Evolutionary conservation across 305 asterid genomes (phyloP).

Genomic region (Striga hermonthica): DNA sequence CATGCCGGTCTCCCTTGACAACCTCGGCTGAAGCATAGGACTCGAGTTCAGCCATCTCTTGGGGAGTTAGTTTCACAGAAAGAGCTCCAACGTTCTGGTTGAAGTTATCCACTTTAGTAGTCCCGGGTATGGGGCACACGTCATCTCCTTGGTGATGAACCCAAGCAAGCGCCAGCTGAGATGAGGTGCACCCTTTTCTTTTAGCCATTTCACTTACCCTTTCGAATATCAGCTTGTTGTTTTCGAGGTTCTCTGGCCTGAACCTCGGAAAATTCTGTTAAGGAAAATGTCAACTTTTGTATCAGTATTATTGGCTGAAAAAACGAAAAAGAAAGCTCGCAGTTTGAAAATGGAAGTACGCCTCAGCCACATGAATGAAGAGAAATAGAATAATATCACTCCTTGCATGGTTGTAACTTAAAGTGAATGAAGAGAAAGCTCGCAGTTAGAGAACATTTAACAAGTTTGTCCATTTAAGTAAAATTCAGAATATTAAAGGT

Average conservation of each 20-base stretch:
- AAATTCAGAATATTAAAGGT: not conserved
- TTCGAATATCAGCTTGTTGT: not conserved
- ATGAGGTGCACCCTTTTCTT: not conserved
- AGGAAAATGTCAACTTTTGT: too few relatives aligned
- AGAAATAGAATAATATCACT: too few relatives aligned
- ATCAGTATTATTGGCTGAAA: too few relatives aligned
- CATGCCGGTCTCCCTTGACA: not conserved
- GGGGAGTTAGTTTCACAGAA: not conserved
- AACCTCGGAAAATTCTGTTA: not conserved
- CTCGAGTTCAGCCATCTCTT: not conserved
- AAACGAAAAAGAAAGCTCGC: too few relatives aligned
- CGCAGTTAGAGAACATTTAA: not conserved
- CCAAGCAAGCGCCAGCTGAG: constrained; percentile 2
- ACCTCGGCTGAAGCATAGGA: not conserved
- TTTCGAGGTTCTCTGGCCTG: not conserved
- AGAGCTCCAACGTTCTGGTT: not conserved
- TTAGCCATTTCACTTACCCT: not conserved
- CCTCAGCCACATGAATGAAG: too few relatives aligned
- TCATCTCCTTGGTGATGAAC: constrained; percentile 6
- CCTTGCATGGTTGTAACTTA: not conserved
- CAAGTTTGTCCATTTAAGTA: not conserved
- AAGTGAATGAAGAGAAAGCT: too few relatives aligned
- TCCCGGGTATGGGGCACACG: not conserved
- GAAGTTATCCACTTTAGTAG: not conserved
- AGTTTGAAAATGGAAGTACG: too few relatives aligned